Percentiles rank a stretch among this genome's conserved stretches.
These are phyloP conservation scores for Trichosporon inkin DNA, from an alignment of 1,284 basidiomycete species.

Conservation along the genomic window DNA sequence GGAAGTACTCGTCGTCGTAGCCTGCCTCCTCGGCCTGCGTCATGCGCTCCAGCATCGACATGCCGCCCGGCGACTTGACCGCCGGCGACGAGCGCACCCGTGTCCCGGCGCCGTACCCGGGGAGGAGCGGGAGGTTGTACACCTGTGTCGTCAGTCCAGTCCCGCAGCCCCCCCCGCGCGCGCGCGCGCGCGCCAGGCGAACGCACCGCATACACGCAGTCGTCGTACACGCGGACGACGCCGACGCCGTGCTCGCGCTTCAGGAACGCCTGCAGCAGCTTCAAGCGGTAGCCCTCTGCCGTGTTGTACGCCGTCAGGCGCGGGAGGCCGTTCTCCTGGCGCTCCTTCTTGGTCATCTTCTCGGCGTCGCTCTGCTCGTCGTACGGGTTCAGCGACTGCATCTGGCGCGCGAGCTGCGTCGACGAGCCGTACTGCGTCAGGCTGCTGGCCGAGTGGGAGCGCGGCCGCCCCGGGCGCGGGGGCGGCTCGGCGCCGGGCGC, in stretches of 20 bases:
- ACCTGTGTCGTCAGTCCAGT: conserved; percentile 55
- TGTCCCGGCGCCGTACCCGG: conserved; percentile 80
- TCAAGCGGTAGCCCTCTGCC: conserved; percentile 75
- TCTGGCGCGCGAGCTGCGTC: not conserved
- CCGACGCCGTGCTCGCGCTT: conserved; percentile 89
- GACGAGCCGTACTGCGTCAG: not conserved
- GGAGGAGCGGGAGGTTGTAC: conserved; percentile 84
- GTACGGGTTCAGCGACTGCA: not conserved
- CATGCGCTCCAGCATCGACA: conserved; percentile 62
- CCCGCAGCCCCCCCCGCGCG: not conserved
- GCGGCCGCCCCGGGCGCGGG: conserved; percentile 19
- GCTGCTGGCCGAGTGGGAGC: not conserved
- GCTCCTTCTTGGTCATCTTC: conserved; percentile 62
- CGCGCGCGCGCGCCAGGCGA: too few relatives aligned
- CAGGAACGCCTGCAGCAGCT: conserved; percentile 69
- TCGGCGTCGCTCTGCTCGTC: conserved; percentile 49
- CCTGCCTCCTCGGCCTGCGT: conserved; percentile 85
- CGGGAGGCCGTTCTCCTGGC: conserved; percentile 69
- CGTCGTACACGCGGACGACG: conserved; percentile 79
- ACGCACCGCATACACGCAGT: conserved; percentile 84
- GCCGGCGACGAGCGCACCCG: conserved; percentile 78
- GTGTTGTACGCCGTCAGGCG: conserved; percentile 83
- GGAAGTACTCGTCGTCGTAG: conserved; percentile 80
- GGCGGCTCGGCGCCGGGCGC: conserved; percentile 30
- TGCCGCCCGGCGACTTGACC: conserved; percentile 58